Evolutionary conservation across 208 protist species (phyloP).

Genomic region (Kentomonas sorsogonicus): DNA sequence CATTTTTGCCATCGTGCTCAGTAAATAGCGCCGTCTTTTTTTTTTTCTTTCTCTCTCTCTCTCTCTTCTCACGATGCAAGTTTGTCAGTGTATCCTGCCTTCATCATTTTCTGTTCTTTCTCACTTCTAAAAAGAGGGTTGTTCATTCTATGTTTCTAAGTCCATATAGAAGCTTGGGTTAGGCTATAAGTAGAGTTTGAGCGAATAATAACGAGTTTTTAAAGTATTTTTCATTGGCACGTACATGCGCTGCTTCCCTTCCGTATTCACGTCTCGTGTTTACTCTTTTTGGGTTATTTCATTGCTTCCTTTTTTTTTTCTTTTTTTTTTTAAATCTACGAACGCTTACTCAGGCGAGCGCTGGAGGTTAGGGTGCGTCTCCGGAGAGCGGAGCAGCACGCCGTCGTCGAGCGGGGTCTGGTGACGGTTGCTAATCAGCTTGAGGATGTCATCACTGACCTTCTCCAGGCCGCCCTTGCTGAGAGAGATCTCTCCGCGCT

Average conservation of each 20-base stretch:
- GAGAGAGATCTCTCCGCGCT: constrained; percentile 83
- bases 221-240: background rate
- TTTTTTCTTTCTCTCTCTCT: constrained; percentile 19
- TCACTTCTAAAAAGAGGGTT: too few relatives aligned
- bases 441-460: constrained; percentile 55
- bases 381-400: constrained; percentile 42
- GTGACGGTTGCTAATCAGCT: constrained; percentile 78
- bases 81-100: too few relatives aligned
- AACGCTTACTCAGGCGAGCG: constrained; percentile 62
- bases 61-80: too few relatives aligned
- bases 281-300: too few relatives aligned
- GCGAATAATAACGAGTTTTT: background rate
- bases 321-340: constrained; percentile 10
- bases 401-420: constrained; percentile 82
- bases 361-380: constrained; percentile 84
- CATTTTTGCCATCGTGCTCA: too few relatives aligned
- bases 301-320: constrained; percentile 16
- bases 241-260: too few relatives aligned
- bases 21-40: constrained; percentile 6
- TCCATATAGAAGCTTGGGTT: too few relatives aligned
- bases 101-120: too few relatives aligned
- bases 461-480: constrained; percentile 39
- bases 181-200: too few relatives aligned
- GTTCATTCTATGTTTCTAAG: too few relatives aligned
- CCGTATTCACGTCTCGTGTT: too few relatives aligned